phyloP scores from a whole-genome alignment of 2,329 filamentous ascomycete genomes.

The Colletotrichum spinosum region DNA sequence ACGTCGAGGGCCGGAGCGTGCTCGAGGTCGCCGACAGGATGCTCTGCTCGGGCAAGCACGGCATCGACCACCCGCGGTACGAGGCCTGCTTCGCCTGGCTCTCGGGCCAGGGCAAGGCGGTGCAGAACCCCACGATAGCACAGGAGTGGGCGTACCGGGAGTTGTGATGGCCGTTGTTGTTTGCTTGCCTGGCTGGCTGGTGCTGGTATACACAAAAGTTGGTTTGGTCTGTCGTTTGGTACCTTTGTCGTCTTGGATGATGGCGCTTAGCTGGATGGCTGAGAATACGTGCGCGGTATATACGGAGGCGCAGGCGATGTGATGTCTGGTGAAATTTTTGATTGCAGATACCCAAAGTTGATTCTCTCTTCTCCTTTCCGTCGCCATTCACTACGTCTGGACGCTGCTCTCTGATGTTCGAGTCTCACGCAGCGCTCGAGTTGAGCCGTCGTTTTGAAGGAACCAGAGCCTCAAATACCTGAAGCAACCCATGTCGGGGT shows the following conservation, averaged over 20 bases:
- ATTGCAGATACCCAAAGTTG: too few relatives aligned
- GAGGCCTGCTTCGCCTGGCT: slow-evolving; percentile 60
- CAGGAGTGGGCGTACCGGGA: slow-evolving; percentile 53
- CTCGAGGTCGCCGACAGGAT: slow-evolving; percentile 59
- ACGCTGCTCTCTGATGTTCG: too few relatives aligned
- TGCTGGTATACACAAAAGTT: slow-evolving; percentile 23
- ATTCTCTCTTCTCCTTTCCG: too few relatives aligned
- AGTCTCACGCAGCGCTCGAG: too few relatives aligned
- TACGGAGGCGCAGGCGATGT: too few relatives aligned
- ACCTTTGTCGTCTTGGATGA: background rate
- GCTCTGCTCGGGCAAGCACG: slow-evolving; percentile 46
- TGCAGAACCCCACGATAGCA: slow-evolving; percentile 52
- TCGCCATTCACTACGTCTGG: too few relatives aligned
- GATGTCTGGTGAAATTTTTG: too few relatives aligned
- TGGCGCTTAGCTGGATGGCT: too few relatives aligned
- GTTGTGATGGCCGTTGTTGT: background rate
- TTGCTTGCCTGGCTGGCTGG: background rate
- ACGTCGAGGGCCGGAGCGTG: slow-evolving; percentile 56
- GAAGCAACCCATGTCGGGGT: too few relatives aligned
- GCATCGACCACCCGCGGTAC: slow-evolving; percentile 53
- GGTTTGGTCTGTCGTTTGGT: background rate
- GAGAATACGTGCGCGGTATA: too few relatives aligned
- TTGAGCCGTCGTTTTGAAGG: too few relatives aligned
- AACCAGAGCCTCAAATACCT: too few relatives aligned
- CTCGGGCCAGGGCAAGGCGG: slow-evolving; percentile 50